Base-by-base conservation (phyloP, 1,139 yeast species). In the Trichomonascaceae sp. region DNA sequence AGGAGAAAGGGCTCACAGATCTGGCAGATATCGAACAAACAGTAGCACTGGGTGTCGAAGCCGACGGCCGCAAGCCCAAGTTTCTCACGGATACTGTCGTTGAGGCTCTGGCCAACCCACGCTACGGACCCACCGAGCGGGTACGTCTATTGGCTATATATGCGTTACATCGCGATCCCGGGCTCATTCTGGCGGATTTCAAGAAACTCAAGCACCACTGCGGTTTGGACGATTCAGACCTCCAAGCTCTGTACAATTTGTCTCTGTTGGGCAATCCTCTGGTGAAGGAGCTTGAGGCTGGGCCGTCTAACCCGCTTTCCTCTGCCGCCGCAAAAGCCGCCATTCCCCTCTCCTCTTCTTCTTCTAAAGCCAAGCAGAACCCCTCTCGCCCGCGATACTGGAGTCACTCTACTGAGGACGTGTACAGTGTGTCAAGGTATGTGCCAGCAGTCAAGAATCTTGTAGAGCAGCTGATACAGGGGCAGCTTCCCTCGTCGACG, bases 91-190 rank as follows among this genome's bases (percentile, higher is more conserved):
- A 76, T 36, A 75, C 72, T 31, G 60, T 87, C 40, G 63, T 89
- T 20, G 66, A 62, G 3, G 52, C 76, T 26, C 60, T 87, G 27
- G 71, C 72, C 16, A 58, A 76, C 43, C 62, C 67, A 35, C 34
- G 36, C 5, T 61, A 74, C 33, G 64, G 61, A 17, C 62, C 66
- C 16, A 65, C 69, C 31, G 92, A 84, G 47, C 82, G 82, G 50
- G 64, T 84, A 43, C 69, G 98, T 41, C 63, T 81, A 29, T 69
- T 89, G n/a, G 62, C 82, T 20, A 60, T 80, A 3, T 89, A 89
- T 55, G 79, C 87, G 1, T 56, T 85, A 27, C 80, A 76, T 54
- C 67, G 97, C 44, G 89, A 92, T 4, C 23, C 23, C 9, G 98
- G 99, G 0, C 62, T 89, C 18, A 66, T 82, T 13, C 78, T 76